Evolutionary conservation across 1,284 basidiomycete species (phyloP).

Genomic region (Cutaneotrichosporon cavernicola): DNA sequence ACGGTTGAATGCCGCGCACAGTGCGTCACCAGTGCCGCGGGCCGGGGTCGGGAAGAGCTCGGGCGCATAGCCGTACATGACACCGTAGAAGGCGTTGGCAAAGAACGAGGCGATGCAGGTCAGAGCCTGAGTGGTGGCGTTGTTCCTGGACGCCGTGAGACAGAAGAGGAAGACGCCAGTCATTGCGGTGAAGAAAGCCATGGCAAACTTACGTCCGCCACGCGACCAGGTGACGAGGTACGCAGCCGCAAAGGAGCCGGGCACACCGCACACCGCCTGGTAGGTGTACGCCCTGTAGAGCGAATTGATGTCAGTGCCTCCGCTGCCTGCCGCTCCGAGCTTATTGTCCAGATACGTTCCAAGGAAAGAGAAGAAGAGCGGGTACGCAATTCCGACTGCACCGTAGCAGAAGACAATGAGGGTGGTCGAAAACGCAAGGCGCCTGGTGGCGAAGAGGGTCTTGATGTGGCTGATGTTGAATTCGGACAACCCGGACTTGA

Average conservation of each 20-base stretch:
- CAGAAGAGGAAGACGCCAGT: conserved; percentile 63
- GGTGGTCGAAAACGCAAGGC: conserved; percentile 59
- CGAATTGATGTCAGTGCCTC: conserved; percentile 31
- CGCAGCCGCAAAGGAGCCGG: conserved; percentile 62
- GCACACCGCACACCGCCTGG: conserved; percentile 58
- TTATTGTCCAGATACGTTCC: conserved; percentile 57
- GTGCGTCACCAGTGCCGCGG: conserved; percentile 64
- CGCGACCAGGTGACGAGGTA: conserved; percentile 59
- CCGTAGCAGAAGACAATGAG: conserved; percentile 62
- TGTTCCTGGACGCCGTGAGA: conserved; percentile 61
- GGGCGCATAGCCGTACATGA: conserved; percentile 64
- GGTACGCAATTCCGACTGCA: conserved; percentile 62
- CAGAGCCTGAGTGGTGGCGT: conserved; percentile 58
- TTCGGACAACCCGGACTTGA: conserved; percentile 55
- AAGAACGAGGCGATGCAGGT: conserved; percentile 60
- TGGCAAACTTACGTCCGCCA: conserved; percentile 59
- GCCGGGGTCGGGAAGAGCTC: conserved; percentile 66
- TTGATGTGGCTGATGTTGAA: conserved; percentile 58
- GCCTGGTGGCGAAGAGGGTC: conserved; percentile 59
- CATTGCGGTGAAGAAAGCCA: conserved; percentile 58
- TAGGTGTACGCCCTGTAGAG: conserved; percentile 59
- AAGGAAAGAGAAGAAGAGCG: conserved; percentile 56
- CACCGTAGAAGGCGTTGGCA: conserved; percentile 57
- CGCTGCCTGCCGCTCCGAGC: conserved; percentile 17
- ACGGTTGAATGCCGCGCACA: conserved; percentile 60